These are phyloP conservation scores for Quercus phellos DNA, from an alignment of 331 rosid genomes.

Conservation along the genomic window DNA sequence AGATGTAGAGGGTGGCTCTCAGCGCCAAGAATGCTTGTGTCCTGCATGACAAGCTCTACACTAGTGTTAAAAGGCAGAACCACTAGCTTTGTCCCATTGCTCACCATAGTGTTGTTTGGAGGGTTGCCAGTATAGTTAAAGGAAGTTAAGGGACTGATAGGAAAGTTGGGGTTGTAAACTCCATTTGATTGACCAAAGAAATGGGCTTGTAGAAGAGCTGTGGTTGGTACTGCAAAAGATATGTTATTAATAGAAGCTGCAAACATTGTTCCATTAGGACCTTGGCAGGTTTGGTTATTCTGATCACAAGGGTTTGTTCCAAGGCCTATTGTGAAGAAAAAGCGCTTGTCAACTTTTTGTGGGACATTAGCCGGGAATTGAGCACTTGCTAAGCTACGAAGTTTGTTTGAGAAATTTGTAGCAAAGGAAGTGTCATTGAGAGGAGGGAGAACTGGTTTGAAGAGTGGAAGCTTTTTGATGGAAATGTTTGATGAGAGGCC, in stretches of 20 bases:
- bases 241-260: constrained; percentile 38
- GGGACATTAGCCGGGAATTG: constrained; percentile 34
- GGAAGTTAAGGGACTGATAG: constrained; percentile 19
- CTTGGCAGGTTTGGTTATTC: constrained; percentile 29
- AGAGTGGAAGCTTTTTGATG: constrained; percentile 21
- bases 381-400: constrained; percentile 26
- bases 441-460: constrained; percentile 24
- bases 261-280: constrained; percentile 39
- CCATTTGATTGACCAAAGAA: constrained; percentile 27
- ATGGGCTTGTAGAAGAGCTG: constrained; percentile 41
- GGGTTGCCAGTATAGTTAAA: constrained; percentile 34
- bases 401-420: constrained; percentile 21
- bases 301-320: constrained; percentile 35
- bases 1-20: constrained; percentile 58
- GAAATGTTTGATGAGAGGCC: background rate
- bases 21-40: constrained; percentile 43
- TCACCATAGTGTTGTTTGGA: constrained; percentile 41
- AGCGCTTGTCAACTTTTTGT: constrained; percentile 21
- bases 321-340: constrained; percentile 33
- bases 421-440: constrained; percentile 38
- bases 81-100: constrained; percentile 40
- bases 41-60: constrained; percentile 45
- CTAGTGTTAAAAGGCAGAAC: constrained; percentile 47
- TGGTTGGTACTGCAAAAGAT: constrained; percentile 27
- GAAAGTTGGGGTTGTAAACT: constrained; percentile 25